These are phyloP conservation scores for Ophioceras dolichostomum DNA, from an alignment of 2,329 filamentous ascomycete species.

Conservation along the genomic window DNA sequence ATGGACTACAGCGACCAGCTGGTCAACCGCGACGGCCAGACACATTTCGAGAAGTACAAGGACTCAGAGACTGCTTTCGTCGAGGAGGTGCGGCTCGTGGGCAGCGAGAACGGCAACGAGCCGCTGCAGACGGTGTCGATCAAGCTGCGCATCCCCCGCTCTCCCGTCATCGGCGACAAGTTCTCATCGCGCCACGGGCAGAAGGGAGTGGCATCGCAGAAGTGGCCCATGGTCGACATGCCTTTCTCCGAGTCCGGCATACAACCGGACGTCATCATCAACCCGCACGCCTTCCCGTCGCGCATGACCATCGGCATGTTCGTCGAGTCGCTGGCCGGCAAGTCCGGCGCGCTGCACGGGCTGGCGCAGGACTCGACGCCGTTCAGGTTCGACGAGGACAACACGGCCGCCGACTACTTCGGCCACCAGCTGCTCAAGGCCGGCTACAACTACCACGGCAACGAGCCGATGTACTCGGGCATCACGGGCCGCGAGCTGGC, in stretches of 20 bases:
- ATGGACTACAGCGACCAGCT: slow-evolving; percentile 67
- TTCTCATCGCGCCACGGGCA: slow-evolving; percentile 98
- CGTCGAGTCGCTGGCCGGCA: slow-evolving; percentile 90
- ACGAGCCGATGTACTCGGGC: slow-evolving; percentile 97
- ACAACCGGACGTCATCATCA: slow-evolving; percentile 96
- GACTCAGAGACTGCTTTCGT: slow-evolving; percentile 79
- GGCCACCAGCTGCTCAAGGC: slow-evolving; percentile 91
- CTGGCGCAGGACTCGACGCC: slow-evolving; percentile 94
- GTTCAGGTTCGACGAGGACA: slow-evolving; percentile 85
- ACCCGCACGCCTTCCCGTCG: slow-evolving; percentile 97
- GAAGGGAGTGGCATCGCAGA: slow-evolving; percentile 92
- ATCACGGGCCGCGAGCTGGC: slow-evolving; percentile 90
- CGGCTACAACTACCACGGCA: slow-evolving; percentile 96
- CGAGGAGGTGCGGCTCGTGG: slow-evolving; percentile 85
- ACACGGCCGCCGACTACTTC: slow-evolving; percentile 89
- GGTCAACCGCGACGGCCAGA: slow-evolving; percentile 74
- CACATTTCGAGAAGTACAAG: slow-evolving; percentile 89
- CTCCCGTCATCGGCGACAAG: slow-evolving; percentile 93
- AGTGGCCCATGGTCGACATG: slow-evolving; percentile 91
- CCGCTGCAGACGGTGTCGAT: slow-evolving; percentile 80
- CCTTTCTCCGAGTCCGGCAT: slow-evolving; percentile 94
- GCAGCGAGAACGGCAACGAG: slow-evolving; percentile 70
- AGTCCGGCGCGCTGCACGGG: slow-evolving; percentile 86
- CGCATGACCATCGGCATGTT: slow-evolving; percentile 99
- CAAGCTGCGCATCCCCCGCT: slow-evolving; percentile 83